Evolutionary conservation across 2,329 filamentous ascomycete species (phyloP).

Genomic region (Monilinia fructigena): DNA sequence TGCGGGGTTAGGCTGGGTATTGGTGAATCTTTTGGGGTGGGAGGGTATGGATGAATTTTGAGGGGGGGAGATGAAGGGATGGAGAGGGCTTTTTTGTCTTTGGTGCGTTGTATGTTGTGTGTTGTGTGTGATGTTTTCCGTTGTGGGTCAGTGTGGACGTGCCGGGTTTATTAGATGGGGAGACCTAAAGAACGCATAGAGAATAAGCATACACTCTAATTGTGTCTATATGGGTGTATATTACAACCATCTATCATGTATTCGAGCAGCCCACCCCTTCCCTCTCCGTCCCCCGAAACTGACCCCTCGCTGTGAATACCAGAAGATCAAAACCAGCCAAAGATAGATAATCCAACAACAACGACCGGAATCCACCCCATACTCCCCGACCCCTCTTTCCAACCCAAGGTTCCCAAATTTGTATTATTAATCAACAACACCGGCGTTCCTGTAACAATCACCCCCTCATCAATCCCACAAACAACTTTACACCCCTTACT

Average conservation of each 20-base stretch:
- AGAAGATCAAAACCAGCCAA: conserved; percentile 12
- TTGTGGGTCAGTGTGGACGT: no score
- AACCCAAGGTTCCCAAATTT: conserved; percentile 7
- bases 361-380: conserved; percentile 15
- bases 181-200: not conserved
- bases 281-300: not conserved
- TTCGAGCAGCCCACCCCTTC: not conserved
- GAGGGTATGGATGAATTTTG: no score
- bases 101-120: no score
- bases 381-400: conserved; percentile 12
- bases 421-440: conserved; percentile 34
- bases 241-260: not conserved
- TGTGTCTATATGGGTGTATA: not conserved
- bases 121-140: no score
- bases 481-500: conserved; percentile 34
- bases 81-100: no score
- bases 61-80: no score
- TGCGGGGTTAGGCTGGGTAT: no score
- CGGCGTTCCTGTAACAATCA: conserved; percentile 34
- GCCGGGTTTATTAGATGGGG: no score
- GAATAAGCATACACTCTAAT: not conserved
- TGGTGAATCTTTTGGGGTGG: no score
- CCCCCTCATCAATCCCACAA: conserved; percentile 35
- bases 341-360: conserved; percentile 1
- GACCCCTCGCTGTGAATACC: not conserved